phyloP scores from a whole-genome alignment of 139 green algal species.

The Closterium sp. region DNA sequence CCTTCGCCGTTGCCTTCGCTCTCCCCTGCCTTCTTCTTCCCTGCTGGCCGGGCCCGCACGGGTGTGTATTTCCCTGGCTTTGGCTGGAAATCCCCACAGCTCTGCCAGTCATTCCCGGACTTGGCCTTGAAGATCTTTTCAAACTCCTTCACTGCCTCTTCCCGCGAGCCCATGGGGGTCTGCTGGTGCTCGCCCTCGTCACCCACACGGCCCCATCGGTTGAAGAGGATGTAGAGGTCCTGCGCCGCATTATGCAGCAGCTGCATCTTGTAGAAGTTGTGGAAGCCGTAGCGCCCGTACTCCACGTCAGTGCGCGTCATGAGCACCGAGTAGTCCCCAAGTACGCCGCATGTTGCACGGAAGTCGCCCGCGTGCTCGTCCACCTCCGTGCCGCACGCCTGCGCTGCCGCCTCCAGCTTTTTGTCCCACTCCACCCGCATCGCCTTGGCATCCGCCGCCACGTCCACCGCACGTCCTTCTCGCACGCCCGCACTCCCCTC shows the following conservation, averaged over 20 bases:
- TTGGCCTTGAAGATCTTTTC: constrained; percentile 36
- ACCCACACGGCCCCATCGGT: constrained; percentile 53
- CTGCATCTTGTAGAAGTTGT: background rate
- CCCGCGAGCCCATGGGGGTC: background rate
- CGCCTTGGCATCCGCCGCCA: background rate
- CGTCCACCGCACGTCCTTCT: background rate
- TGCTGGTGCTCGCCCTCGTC: constrained; percentile 32
- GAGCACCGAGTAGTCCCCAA: background rate
- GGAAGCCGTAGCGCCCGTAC: background rate
- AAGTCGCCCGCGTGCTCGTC: background rate
- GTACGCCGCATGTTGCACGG: background rate
- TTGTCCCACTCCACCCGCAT: background rate
- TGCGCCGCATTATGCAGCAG: background rate
- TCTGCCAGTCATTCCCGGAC: constrained; percentile 18
- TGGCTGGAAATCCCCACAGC: background rate
- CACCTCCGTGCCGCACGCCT: background rate
- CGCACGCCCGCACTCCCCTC: background rate
- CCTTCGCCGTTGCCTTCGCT: background rate
- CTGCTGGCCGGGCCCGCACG: constrained; percentile 22
- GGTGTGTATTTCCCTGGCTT: constrained; percentile 29
- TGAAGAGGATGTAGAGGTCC: constrained; percentile 43
- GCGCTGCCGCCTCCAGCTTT: background rate
- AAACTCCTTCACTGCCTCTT: constrained; percentile 16
- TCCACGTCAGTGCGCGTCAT: background rate
- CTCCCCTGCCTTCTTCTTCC: constrained; percentile 22